Conservation (phyloP, 768 basidiomycete species). For the Phlegmacium glaucopus region DNA sequence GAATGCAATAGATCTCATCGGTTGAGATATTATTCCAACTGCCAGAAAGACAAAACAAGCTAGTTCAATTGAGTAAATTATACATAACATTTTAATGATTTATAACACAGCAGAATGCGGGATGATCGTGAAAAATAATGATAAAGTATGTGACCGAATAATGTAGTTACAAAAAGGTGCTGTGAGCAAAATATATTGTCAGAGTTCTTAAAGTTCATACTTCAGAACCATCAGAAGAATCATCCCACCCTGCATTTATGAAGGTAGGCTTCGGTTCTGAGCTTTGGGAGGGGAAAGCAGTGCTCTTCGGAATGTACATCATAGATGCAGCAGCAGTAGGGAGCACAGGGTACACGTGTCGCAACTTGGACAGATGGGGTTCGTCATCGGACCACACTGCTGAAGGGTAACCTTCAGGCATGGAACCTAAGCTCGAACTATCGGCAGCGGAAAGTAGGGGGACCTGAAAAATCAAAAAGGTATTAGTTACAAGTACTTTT, state of each 20-base stretch:
- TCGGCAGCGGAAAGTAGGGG: conserved; percentile 1
- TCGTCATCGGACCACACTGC: conserved; percentile 18
- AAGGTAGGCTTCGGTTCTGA: conserved; percentile 45
- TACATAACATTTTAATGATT: background rate
- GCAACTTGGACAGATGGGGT: conserved; percentile 17
- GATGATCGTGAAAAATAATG: conserved; percentile 6
- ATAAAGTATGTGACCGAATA: conserved; percentile 5
- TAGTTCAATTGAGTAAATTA: conserved; percentile 1
- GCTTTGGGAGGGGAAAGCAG: conserved; percentile 31
- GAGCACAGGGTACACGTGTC: conserved; percentile 25
- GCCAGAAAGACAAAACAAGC: background rate
- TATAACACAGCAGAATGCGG: conserved; percentile 7
- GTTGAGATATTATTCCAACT: background rate
- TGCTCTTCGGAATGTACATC: conserved; percentile 21
- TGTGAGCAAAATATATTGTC: conserved; percentile 4
- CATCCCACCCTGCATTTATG: conserved; percentile 57
- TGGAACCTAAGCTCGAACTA: conserved; percentile 12
- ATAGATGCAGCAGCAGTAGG: conserved; percentile 13
- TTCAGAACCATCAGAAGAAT: conserved; percentile 39
- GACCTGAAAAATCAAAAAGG: background rate
- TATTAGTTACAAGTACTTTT: background rate
- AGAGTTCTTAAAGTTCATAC: conserved; percentile 11
- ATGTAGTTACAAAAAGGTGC: background rate
- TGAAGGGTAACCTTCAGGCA: conserved; percentile 18
- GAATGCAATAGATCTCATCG: background rate